Percentiles rank a stretch among this genome's conserved stretches.
Evolutionary conservation across 495 filamentous ascomycete species (phyloP).

Genomic region (Aspergillus homomorphus): DNA sequence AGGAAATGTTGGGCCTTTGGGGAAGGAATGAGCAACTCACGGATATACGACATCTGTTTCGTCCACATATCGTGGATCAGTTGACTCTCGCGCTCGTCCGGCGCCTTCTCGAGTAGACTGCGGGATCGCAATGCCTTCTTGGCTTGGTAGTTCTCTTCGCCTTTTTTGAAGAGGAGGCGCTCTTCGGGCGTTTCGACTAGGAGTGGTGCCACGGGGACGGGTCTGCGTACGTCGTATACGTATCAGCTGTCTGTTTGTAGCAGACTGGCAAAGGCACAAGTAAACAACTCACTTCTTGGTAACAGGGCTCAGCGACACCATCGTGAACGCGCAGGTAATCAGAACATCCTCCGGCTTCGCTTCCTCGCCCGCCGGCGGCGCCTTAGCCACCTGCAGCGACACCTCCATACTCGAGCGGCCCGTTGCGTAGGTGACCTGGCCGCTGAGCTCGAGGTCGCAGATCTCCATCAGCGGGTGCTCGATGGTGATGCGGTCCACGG

Average conservation of each 20-base stretch:
- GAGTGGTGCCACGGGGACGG: constrained; percentile 56
- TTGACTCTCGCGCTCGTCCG: constrained; percentile 72
- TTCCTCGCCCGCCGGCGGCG: constrained; percentile 51
- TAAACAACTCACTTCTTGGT: constrained; percentile 60
- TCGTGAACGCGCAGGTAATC: constrained; percentile 80
- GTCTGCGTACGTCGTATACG: constrained; percentile 19
- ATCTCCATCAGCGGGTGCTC: constrained; percentile 71
- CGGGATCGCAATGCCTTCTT: constrained; percentile 65
- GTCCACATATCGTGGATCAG: constrained; percentile 81
- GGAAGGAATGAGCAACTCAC: constrained; percentile 27
- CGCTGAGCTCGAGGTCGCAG: constrained; percentile 76
- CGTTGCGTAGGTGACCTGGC: constrained; percentile 77
- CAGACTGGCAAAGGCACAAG: too few relatives aligned
- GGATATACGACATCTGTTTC: constrained; percentile 63
- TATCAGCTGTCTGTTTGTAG: too few relatives aligned
- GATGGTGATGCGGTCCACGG: constrained; percentile 76
- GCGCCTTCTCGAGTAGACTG: constrained; percentile 66
- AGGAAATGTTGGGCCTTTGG: constrained; percentile 56
- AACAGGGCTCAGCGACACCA: constrained; percentile 72
- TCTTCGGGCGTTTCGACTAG: constrained; percentile 69
- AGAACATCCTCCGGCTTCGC: constrained; percentile 66
- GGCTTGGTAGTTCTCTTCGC: constrained; percentile 70
- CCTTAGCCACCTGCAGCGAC: constrained; percentile 70
- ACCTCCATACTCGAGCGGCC: constrained; percentile 80
- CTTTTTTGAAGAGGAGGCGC: constrained; percentile 60